Percentiles rank a stretch among this genome's conserved stretches.
These are phyloP conservation scores for Rhizophagus prolifer DNA, from an alignment of 192 early-diverging fungal genomes.

Conservation along the genomic window DNA sequence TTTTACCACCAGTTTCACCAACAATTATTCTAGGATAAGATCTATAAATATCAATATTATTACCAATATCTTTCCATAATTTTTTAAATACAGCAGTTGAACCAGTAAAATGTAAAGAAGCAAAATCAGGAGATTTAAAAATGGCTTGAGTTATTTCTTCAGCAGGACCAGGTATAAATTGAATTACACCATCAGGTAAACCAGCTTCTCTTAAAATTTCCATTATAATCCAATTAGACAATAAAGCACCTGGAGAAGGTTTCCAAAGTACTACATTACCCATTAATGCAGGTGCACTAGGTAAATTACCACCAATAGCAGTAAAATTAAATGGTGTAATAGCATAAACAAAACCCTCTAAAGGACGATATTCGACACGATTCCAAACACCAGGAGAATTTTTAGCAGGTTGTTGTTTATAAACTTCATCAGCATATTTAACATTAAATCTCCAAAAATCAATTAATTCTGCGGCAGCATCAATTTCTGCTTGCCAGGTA, in stretches of 20 bases:
- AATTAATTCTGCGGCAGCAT: constrained; percentile 90
- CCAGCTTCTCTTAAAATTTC: constrained; percentile 94
- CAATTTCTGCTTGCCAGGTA: constrained; percentile 97
- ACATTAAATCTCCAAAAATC: constrained; percentile 97
- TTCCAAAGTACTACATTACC: constrained; percentile 98
- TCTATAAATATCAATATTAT: constrained; percentile 89
- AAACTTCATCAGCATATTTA: constrained; percentile 92
- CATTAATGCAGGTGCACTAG: constrained; percentile 92
- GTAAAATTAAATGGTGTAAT: constrained; percentile 99
- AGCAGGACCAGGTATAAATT: constrained; percentile 93
- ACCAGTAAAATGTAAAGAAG: constrained; percentile 96
- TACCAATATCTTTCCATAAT: constrained; percentile 88
- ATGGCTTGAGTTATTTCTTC: constrained; percentile 75
- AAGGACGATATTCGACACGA: constrained; percentile 89
- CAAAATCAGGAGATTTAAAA: constrained; percentile 88
- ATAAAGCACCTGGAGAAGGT: constrained; percentile 83
- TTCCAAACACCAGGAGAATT: constrained; percentile 89
- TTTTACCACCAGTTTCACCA: constrained; percentile 99
- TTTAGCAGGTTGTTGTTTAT: constrained; percentile 88
- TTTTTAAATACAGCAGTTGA: constrained; percentile 90
- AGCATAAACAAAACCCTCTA: constrained; percentile 98
- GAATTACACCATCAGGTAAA: constrained; percentile 94
- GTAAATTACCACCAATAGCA: constrained; percentile 96
- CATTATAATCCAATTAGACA: constrained; percentile 88
- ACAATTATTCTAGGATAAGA: constrained; percentile 96